Evolutionary conservation across 805 yeast species (phyloP).

Genomic region (Zygosaccharomyces siamensis): DNA sequence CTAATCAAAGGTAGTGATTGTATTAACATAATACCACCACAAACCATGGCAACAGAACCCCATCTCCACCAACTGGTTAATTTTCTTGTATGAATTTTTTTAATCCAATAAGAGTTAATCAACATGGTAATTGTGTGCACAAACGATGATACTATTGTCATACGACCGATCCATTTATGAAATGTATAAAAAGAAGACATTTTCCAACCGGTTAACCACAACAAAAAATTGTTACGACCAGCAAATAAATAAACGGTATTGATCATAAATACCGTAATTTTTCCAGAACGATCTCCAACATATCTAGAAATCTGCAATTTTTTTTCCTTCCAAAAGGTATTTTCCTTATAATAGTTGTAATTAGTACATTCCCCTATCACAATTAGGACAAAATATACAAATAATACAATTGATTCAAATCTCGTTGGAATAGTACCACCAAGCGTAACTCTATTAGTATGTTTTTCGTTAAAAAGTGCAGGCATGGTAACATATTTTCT

Average conservation of each 20-base stretch:
- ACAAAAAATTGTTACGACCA: slow-evolving; percentile 65
- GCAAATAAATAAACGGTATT: slow-evolving; percentile 59
- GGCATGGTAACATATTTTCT: slow-evolving; percentile 20
- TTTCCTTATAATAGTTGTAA: slow-evolving; percentile 13
- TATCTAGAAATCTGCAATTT: slow-evolving; percentile 17
- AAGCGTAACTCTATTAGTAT: slow-evolving; percentile 11
- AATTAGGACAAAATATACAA: slow-evolving; percentile 13
- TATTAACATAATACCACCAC: slow-evolving; percentile 41
- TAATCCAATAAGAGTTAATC: slow-evolving; percentile 33
- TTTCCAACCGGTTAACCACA: slow-evolving; percentile 57
- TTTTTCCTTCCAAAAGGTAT: slow-evolving; percentile 11
- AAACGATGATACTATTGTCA: slow-evolving; percentile 42
- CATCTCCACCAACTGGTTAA: slow-evolving; percentile 43
- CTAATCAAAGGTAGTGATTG: slow-evolving; percentile 46
- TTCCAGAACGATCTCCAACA: slow-evolving; percentile 51
- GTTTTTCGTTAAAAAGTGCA: slow-evolving; percentile 14
- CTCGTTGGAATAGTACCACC: slow-evolving; percentile 22
- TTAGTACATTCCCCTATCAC: slow-evolving; percentile 18
- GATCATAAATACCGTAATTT: slow-evolving; percentile 44
- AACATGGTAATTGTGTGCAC: slow-evolving; percentile 56
- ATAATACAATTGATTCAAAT: slow-evolving; percentile 19
- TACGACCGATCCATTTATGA: slow-evolving; percentile 62
- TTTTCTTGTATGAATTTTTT: slow-evolving; percentile 36
- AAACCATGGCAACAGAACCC: slow-evolving; percentile 28
- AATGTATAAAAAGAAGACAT: slow-evolving; percentile 54